A percentile compares a stretch with the other conserved stretches of the same genome.
These are phyloP conservation scores for Lentinula boryana DNA, from an alignment of 768 basidiomycete genomes.

Conservation along the genomic window DNA sequence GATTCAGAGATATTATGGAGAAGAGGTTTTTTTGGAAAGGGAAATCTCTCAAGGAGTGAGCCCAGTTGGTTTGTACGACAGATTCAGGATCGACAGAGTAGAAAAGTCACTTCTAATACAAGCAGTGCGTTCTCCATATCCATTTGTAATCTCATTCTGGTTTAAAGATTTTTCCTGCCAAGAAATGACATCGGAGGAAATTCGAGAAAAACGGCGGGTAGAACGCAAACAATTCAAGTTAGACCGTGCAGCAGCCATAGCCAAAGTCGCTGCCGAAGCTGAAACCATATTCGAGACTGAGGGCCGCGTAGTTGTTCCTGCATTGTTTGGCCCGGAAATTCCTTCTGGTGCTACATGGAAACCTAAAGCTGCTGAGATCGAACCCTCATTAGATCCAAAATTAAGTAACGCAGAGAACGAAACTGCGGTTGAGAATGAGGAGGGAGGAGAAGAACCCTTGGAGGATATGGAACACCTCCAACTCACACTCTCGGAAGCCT, in stretches of 20 bases:
- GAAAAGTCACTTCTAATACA: conserved; percentile 37
- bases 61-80: conserved; percentile 88
- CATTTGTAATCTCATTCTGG: not conserved
- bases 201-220: conserved; percentile 80
- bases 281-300: conserved; percentile 68
- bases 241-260: conserved; percentile 86
- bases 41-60: conserved; percentile 89
- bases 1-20: conserved; percentile 77
- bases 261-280: conserved; percentile 72
- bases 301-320: conserved; percentile 56
- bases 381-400: not conserved
- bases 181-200: conserved; percentile 86
- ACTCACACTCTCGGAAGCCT: conserved; percentile 83
- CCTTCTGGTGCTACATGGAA: conserved; percentile 82
- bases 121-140: conserved; percentile 42
- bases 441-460: conserved; percentile 45
- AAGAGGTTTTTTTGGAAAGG: conserved; percentile 96
- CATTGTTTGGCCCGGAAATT: conserved; percentile 55
- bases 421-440: conserved; percentile 17
- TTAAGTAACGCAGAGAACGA: conserved; percentile 18
- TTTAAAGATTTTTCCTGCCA: not conserved
- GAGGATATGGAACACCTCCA: conserved; percentile 88
- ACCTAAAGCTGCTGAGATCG: conserved; percentile 26
- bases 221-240: conserved; percentile 92
- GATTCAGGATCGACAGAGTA: conserved; percentile 54